These are phyloP conservation scores for Syzygium aqueum DNA, from an alignment of 345 rosid species.

Conservation along the genomic window DNA sequence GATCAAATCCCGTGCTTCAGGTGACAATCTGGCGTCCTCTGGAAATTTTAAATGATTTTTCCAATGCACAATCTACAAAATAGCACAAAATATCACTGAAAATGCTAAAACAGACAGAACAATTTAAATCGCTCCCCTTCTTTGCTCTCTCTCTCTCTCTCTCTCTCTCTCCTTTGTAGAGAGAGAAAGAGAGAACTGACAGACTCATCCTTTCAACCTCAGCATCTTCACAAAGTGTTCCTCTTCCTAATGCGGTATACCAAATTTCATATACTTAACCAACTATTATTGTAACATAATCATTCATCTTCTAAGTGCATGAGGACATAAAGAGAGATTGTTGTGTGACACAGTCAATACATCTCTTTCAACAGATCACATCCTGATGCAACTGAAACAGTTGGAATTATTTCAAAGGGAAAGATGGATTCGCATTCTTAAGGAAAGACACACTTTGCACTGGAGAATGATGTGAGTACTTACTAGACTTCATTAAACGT, in stretches of 20 bases:
- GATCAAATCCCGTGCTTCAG: constrained; percentile 75
- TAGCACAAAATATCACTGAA: background rate
- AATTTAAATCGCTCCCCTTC: background rate
- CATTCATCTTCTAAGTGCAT: background rate
- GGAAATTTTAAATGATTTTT: constrained; percentile 72
- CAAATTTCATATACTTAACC: background rate
- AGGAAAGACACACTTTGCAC: background rate
- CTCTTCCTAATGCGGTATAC: background rate
- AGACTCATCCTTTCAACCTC: background rate
- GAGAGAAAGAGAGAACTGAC: background rate
- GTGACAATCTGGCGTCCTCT: constrained; percentile 74
- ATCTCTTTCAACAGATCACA: background rate
- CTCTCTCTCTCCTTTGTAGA: background rate
- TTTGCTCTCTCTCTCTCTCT: background rate
- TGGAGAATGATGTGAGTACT: background rate
- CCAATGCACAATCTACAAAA: constrained; percentile 79
- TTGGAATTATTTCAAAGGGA: background rate
- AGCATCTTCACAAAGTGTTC: background rate
- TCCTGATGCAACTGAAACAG: background rate
- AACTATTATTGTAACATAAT: background rate
- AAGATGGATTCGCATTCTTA: background rate
- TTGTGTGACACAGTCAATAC: background rate
- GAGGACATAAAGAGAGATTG: background rate
- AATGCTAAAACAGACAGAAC: background rate
- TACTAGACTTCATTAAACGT: background rate